A percentile compares a stretch with the other conserved stretches of the same genome.
These are phyloP conservation scores for Suhomyces guaymorum DNA, from an alignment of 1,139 yeast species.

Conservation along the genomic window DNA sequence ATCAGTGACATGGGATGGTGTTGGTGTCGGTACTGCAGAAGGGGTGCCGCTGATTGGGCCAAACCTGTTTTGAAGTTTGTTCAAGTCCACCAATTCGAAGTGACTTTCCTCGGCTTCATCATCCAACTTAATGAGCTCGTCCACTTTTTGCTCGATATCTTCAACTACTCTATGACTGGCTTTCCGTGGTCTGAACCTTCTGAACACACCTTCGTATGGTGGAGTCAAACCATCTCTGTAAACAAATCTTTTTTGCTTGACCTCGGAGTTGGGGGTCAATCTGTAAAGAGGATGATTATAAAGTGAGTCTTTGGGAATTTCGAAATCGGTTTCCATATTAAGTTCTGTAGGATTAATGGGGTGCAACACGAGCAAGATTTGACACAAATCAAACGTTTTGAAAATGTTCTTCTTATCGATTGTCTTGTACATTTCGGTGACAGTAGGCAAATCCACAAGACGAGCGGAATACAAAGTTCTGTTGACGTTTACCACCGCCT, in stretches of 20 bases:
- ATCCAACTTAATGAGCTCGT: conserved; percentile 72
- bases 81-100: conserved; percentile 72
- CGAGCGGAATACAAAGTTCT: conserved; percentile 74
- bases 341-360: conserved; percentile 50
- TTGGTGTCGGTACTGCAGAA: conserved; percentile 25
- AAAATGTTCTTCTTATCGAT: conserved; percentile 86
- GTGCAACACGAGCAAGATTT: conserved; percentile 76
- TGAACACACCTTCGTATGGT: conserved; percentile 56
- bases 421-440: conserved; percentile 85
- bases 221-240: conserved; percentile 81
- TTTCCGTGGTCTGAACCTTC: conserved; percentile 53
- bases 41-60: conserved; percentile 25
- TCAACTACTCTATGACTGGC: conserved; percentile 55
- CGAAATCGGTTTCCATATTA: conserved; percentile 43
- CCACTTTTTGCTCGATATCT: conserved; percentile 75
- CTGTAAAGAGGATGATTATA: conserved; percentile 50
- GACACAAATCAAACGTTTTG: conserved; percentile 84
- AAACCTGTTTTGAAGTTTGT: conserved; percentile 18
- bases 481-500: conserved; percentile 66
- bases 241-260: conserved; percentile 46
- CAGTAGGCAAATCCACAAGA: conserved; percentile 85
- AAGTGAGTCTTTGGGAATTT: conserved; percentile 38
- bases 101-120: conserved; percentile 81
- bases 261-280: conserved; percentile 41
- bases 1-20: conserved; percentile 21